Base-by-base conservation (phyloP, 164 flowering plant species). In the Litsea cubeba region DNA sequence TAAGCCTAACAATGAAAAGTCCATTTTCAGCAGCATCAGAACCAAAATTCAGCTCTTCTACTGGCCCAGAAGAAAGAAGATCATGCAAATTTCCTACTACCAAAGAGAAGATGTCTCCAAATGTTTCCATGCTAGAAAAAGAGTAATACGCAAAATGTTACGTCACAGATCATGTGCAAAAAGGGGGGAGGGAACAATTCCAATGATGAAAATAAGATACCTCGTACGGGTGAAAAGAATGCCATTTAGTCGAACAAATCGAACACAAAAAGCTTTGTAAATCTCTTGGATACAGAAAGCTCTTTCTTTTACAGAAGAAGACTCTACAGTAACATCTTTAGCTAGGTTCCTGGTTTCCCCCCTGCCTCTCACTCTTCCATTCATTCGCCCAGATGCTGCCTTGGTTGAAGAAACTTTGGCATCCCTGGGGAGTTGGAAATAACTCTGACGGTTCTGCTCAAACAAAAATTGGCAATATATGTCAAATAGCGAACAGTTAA, bases 221-320 rank as follows among this genome's bases (percentile, higher is more conserved):
- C 99, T 96, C 76, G 97, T 92, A 50, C 93, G 89, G 2, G 98
- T 93, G 77, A 96, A 96, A 35, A 96, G 90, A 77, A 96, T 88
- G 67, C 99, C 99, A 90, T 89, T 91, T 17, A 96, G 83, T 65
- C 98, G 87, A 49, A 96, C 90, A 87, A 92, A 96, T 26, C 89
- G 85, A 78, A 82, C 85, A 79, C 91, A 83, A 66, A 96, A 91
- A 32, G 84, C 75, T 80, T 87, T 92, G 49, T 74, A 82, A 50
- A 75, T 78, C 40, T 89, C 97, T 17, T 71, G 75, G 7, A 74
- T 72, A 74, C 46, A 5, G 46, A 40, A 40, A 5, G 70, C 75
- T 62, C 49, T 80, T 58, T 84, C 97, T 76, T 86, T 84, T 8
- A 69, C 54, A 40, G 76, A 64, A 77, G 64, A 77, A 3, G 76